Base-by-base conservation (phyloP, 1,284 basidiomycete genomes). In the Veloboletus limbatus region DNA sequence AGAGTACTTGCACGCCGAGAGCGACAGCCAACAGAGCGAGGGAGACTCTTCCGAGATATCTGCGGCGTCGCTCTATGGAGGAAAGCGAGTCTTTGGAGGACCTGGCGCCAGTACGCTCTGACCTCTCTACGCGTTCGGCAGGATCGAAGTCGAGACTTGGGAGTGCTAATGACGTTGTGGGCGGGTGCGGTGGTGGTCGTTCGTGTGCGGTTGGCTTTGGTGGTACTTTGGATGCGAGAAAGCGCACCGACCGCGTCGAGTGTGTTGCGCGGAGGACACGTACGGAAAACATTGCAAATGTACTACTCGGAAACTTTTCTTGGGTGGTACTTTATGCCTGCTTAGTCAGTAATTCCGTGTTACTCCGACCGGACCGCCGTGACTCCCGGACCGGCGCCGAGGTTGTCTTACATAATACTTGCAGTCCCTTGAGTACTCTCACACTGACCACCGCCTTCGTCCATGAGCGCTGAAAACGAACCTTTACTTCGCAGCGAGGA, bases 11-110 rank as follows among this genome's bases (percentile, higher is more conserved):
- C n/a, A 58, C 63, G 9, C 70, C 72, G 21, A 78, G 63, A 2
- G 72, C 78, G 11, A 79, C 67, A 9, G 71, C 75, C 8, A 84
- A 64, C 17, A 82, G 57, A 6, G 75, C 85, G 8, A 85, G 57
- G 9, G 75, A 69, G 6, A 82, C 57, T 32, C 84, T 72, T 9
- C 77, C 74, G 56, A 83, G 66, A 53, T 74, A 68, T 48, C 75
- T 71, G 49, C 88, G 74, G 56, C 75, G 75, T 53, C 78, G 74
- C 65, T 94, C 91, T 47, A 82, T 84, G 44, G 82, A 82, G 17
- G 87, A 86, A 46, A 86, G 68, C 3, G 81, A 79, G 43, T 81
- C 81, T 54, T 80, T 84, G 2, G 85, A 82, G 2, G 86, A 88
- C 58, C 73, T 74, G 42, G 88, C 88, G 17, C 87, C 85, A 0